Conservation (phyloP, 208 protist species). For the Leishmania tropica region DNA sequence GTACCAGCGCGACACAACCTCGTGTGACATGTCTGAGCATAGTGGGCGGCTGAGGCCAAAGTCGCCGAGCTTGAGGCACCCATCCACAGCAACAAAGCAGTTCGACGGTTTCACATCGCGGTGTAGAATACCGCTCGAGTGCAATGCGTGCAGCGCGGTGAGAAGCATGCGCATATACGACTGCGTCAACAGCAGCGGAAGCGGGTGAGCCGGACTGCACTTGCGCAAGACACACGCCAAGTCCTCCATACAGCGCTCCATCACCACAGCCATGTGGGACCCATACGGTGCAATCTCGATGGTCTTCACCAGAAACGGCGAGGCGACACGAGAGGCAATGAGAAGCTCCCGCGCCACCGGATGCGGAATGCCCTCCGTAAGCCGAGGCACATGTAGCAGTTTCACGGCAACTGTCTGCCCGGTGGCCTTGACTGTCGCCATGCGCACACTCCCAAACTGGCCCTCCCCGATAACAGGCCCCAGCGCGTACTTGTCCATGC, state of each 20-base stretch:
- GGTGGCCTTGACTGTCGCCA: constrained; percentile 53
- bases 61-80: constrained; percentile 94
- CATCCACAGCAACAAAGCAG: constrained; percentile 67
- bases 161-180: constrained; percentile 68
- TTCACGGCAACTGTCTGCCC: constrained; percentile 76
- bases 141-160: constrained; percentile 62
- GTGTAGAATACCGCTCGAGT: constrained; percentile 71
- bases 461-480: constrained; percentile 74
- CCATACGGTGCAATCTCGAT: constrained; percentile 73
- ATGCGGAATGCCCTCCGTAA: constrained; percentile 81
- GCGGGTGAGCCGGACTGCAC: constrained; percentile 30
- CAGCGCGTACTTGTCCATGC: constrained; percentile 71
- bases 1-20: constrained; percentile 98
- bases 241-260: constrained; percentile 78
- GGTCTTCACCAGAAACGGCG: constrained; percentile 63
- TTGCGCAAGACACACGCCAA: constrained; percentile 43
- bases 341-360: constrained; percentile 78
- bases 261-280: constrained; percentile 68
- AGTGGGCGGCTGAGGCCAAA: constrained; percentile 83
- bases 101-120: constrained; percentile 91
- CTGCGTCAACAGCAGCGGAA: constrained; percentile 32
- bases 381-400: constrained; percentile 49
- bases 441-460: constrained; percentile 71
- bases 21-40: constrained; percentile 94
- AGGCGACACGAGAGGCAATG: constrained; percentile 45